phyloP scores from a whole-genome alignment of 305 asterid species.

The Fraxinus sp. region DNA sequence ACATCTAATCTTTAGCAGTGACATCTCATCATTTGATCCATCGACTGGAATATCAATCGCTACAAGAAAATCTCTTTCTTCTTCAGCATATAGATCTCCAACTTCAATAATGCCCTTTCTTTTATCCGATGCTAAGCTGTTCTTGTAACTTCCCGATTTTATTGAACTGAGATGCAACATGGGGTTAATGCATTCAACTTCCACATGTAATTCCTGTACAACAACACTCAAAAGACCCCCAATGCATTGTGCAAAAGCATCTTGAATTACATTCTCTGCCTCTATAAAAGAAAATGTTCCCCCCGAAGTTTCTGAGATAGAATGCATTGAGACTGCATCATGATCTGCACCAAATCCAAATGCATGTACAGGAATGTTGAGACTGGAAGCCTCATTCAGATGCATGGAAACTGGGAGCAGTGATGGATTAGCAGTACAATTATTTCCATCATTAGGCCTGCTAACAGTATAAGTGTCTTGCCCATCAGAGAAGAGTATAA shows the following conservation, averaged over 20 bases:
- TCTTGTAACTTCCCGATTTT: constrained; percentile 76
- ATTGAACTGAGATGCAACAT: constrained; percentile 43
- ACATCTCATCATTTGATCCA: constrained; percentile 42
- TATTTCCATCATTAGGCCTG: constrained; percentile 25
- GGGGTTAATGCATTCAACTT: constrained; percentile 57
- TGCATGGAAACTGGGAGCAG: constrained; percentile 66
- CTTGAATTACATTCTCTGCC: constrained; percentile 76
- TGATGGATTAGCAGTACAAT: constrained; percentile 24
- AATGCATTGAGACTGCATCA: constrained; percentile 77
- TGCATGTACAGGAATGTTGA: constrained; percentile 66
- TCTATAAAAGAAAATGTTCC: constrained; percentile 97
- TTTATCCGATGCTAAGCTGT: constrained; percentile 35
- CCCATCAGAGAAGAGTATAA: constrained; percentile 87
- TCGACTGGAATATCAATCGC: constrained; percentile 53
- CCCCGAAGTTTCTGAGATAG: constrained; percentile 71
- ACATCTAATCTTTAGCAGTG: constrained; percentile 53
- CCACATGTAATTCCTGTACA: constrained; percentile 59
- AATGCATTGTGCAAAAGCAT: constrained; percentile 95
- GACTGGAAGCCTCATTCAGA: constrained; percentile 30
- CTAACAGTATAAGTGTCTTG: constrained; percentile 65
- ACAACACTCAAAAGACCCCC: constrained; percentile 86
- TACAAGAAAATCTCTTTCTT: constrained; percentile 77
- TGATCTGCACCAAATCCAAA: constrained; percentile 95
- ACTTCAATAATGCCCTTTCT: constrained; percentile 54
- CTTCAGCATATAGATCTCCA: constrained; percentile 89